Evolutionary conservation across 495 filamentous ascomycete species (phyloP).

Genomic region (Aspergillus sclerotioniger): DNA sequence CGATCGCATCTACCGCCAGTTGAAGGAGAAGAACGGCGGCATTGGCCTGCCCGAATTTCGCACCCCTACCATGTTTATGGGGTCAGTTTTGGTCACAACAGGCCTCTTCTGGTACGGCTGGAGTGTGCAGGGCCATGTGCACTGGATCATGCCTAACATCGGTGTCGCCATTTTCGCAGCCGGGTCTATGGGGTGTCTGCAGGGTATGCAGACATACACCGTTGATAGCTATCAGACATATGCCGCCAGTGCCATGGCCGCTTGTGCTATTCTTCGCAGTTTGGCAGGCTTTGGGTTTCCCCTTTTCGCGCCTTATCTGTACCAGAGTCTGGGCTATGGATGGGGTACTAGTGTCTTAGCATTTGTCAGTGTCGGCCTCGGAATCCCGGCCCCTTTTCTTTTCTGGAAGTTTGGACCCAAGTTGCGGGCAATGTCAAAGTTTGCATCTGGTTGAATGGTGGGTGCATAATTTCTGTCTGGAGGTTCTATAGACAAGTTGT

Average conservation of each 20-base stretch:
- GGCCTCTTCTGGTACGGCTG: constrained; percentile 67
- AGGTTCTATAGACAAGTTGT: background rate
- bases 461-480: background rate
- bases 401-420: constrained; percentile 6
- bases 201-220: constrained; percentile 53
- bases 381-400: constrained; percentile 1
- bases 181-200: constrained; percentile 60
- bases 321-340: constrained; percentile 49
- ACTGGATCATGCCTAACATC: constrained; percentile 60
- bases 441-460: background rate
- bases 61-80: constrained; percentile 54
- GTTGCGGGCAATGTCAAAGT: constrained; percentile 1
- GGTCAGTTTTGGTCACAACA: constrained; percentile 50
- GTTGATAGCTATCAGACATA: constrained; percentile 59
- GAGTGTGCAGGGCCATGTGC: constrained; percentile 47
- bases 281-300: constrained; percentile 72
- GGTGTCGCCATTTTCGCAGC: constrained; percentile 55
- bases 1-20: background rate
- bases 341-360: constrained; percentile 53
- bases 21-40: constrained; percentile 26
- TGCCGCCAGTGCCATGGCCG: constrained; percentile 67
- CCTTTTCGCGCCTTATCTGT: constrained; percentile 67
- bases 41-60: constrained; percentile 51
- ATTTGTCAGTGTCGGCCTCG: background rate
- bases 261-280: constrained; percentile 60